Evolutionary conservation across 176 grass and related monocot genomes (phyloP), one percentile per base, ranked within the genome.

Genomic region (Rhipidocladum racemiflorum): DNA sequence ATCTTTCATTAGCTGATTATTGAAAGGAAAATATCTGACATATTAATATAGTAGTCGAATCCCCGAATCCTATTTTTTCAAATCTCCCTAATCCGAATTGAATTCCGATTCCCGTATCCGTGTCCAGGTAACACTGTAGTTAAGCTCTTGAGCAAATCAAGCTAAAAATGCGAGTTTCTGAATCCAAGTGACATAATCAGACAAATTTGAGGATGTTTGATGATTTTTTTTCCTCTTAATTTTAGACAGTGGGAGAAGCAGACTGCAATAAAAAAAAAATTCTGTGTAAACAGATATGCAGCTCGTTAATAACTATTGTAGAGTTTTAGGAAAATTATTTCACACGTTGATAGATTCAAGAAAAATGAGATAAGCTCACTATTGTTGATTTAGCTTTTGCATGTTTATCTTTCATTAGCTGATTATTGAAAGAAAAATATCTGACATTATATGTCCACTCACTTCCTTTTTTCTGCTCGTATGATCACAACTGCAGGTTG

Each of bases 401-500:
- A 14, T 70, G 51, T 30, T 36, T 68, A 15, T 62, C 29, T 40
- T 55, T 62, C 0, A 1, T 40, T 6, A 61, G 51, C 63, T 21
- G 24, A 54, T 36, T 76, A 28, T 5, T 34, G 35, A 66, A 62
- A 40, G 8, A 1, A 40, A 40, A 40, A 40, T 76, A 57, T 25
- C 3, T 74, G 30, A 18, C 17, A 35, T 44, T 16, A 28, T 36
- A 60, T 59, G 18, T 18, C n/a, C 68, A 20, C 84, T 90, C 29
- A 79, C 13, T 34, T 24, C 11, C 2, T 18, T 65, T n/a, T 27
- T 32, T 66, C 11, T 65, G 21, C 24, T 43, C 1, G 4, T 74
- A 46, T 42, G 44, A 68, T 90, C 2, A 18, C 43, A 28, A 72
- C 53, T 87, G 61, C 81, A 94, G 92, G 92, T 94, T 86, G 92